Evolutionary conservation across 257 asterid species (phyloP), one percentile per base, ranked within the genome.

Genomic region (Plantago ovata): DNA sequence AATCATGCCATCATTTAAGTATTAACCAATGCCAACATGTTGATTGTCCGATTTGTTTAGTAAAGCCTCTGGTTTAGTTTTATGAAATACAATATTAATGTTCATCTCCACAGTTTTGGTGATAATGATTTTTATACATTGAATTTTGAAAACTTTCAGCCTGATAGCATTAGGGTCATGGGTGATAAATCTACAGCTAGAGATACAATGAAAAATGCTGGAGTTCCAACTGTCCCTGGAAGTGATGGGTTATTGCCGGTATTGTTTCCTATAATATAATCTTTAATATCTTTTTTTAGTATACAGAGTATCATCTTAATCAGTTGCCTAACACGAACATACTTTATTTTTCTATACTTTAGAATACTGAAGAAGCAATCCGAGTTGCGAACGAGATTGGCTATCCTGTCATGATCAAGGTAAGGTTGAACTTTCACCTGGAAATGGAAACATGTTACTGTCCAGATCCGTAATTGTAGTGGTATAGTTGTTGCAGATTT

Each of bases 201-300:
- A 69, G 98, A 89, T 13, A 93, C 98, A 67, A 93, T 93, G 98
- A 93, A 93, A 84, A 93, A 79, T 56, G 97, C 98, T 62, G 97
- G 98, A 74, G 98, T 93, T 76, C 97, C 98, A 42, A 93, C 98
- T 61, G 98, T 93, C 54, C 98, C 98, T 49, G 98, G 98, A 76
- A 93, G 98, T 70, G 95, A 86, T 32, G 98, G 98, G 56, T 77
- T 93, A 60, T 65, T 93, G 60, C 74, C 76, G 95, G 98, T 88
- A 65, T 60, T 68, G 42, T 23, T 40, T 65, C 38, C 13, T 66
- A 38, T 56, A 23, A 39, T 47, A 42, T 44, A 32, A 62, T 49
- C 67, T 52, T 24, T 44, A 28, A 14, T 61, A 62, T 23, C 41
- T 21, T 52, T 13, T 56, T 40, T 38, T 54, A 21, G 42, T 53